Percentiles rank a stretch among this genome's conserved stretches.
Conservation (phyloP, 495 filamentous ascomycete genomes). For the Neurospora discreta region DNA sequence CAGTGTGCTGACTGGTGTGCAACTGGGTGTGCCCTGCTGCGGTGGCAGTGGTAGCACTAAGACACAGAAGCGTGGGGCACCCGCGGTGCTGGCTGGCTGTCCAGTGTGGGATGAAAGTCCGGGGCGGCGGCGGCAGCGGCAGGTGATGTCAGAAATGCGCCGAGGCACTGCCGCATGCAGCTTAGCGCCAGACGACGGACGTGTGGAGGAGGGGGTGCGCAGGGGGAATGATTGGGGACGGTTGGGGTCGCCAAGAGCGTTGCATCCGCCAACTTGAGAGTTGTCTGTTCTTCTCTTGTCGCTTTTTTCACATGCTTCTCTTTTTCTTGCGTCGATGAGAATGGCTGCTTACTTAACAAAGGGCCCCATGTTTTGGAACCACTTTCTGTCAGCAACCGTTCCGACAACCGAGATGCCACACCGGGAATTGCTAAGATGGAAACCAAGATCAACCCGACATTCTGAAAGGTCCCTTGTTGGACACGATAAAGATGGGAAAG, state of each 20-base stretch:
- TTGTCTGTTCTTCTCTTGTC: not conserved
- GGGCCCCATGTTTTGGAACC: not conserved
- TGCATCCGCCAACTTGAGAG: not conserved
- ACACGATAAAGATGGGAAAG: not conserved
- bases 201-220: not conserved
- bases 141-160: slow-evolving; percentile 28
- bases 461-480: not conserved
- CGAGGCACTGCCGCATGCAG: slow-evolving; percentile 25
- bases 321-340: not conserved
- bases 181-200: slow-evolving; percentile 10
- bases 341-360: not conserved
- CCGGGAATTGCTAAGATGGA: not conserved
- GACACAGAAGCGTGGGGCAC: not conserved
- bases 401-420: not conserved
- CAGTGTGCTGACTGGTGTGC: not conserved
- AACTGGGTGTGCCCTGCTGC: not conserved
- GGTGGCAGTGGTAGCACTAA: not conserved
- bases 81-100: not conserved
- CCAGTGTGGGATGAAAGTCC: not conserved
- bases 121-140: slow-evolving; percentile 2
- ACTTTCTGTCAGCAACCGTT: not conserved
- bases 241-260: not conserved
- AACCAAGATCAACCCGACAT: not conserved
- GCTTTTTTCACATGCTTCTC: not conserved
- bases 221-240: not conserved